phyloP scores from a whole-genome alignment of 768 basidiomycete species.

The Trametes cinnabarina region DNA sequence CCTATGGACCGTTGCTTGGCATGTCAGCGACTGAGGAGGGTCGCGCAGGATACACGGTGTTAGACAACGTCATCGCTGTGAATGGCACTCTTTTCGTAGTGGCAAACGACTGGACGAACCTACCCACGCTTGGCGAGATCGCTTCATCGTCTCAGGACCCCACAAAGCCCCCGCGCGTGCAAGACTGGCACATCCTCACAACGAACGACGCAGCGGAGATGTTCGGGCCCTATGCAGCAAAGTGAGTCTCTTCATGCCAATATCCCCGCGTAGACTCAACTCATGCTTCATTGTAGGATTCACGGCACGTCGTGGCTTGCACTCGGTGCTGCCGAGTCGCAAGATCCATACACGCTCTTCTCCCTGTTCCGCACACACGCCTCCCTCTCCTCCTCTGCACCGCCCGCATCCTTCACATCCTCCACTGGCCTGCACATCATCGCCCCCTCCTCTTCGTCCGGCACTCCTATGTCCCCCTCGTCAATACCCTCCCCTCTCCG shows the following conservation, averaged over 20 bases:
- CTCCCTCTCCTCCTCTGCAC: constrained; percentile 18
- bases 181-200: constrained; percentile 50
- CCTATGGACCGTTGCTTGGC: background rate
- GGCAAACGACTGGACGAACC: constrained; percentile 56
- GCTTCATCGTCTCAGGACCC: constrained; percentile 37
- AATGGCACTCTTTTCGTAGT: constrained; percentile 75
- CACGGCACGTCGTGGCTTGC: constrained; percentile 43
- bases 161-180: constrained; percentile 43
- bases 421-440: constrained; percentile 23
- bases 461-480: constrained; percentile 1
- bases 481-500: constrained; percentile 59
- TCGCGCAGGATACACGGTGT: constrained; percentile 72
- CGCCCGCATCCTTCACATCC: constrained; percentile 22
- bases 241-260: constrained; percentile 21
- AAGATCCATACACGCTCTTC: constrained; percentile 70
- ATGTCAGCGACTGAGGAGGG: constrained; percentile 2
- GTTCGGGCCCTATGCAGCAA: constrained; percentile 31
- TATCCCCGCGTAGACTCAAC: too few species aligned
- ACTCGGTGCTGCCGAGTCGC: constrained; percentile 37
- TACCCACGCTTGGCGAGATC: constrained; percentile 58
- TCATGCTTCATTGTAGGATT: constrained; percentile 16
- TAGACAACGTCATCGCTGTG: constrained; percentile 78
- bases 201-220: constrained; percentile 22
- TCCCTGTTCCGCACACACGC: constrained; percentile 78
- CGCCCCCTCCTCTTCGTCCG: constrained; percentile 11